phyloP scores from a whole-genome alignment of 78 protist genomes.

The Protostelium mycophagum region DNA sequence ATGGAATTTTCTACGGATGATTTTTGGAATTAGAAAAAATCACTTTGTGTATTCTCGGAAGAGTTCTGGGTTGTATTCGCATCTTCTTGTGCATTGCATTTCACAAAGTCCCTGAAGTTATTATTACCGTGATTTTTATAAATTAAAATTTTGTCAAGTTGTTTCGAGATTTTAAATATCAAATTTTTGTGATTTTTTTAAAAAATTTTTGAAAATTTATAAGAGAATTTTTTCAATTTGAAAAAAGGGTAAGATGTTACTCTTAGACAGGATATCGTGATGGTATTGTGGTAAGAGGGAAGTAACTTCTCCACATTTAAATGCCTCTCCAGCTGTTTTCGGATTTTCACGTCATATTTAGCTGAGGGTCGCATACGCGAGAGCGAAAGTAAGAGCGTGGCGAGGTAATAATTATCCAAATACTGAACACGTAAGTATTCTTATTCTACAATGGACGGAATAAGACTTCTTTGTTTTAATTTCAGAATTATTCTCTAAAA shows the following conservation, averaged over 20 bases:
- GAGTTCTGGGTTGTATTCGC: background rate
- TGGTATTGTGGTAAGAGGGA: constrained; percentile 40
- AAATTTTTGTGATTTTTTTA: too few species aligned
- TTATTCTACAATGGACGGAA: background rate
- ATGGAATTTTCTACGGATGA: background rate
- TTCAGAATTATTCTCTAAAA: background rate
- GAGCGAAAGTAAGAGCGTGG: constrained; percentile 14
- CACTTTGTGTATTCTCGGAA: background rate
- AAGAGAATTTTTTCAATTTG: too few species aligned
- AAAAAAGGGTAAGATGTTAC: background rate
- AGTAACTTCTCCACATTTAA: constrained; percentile 33
- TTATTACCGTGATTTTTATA: too few species aligned
- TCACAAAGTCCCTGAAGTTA: background rate
- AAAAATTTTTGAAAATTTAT: too few species aligned
- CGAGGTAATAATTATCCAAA: constrained; percentile 37
- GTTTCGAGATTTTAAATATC: too few species aligned
- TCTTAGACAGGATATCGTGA: constrained; percentile 20
- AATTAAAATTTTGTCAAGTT: too few species aligned
- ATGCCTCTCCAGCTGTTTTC: constrained; percentile 25
- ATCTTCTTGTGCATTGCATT: background rate
- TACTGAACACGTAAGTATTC: background rate
- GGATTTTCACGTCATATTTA: background rate
- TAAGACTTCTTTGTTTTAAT: background rate
- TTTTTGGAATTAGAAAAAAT: background rate
- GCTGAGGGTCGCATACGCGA: background rate